phyloP scores from a whole-genome alignment of 2,329 filamentous ascomycete species.

The Diaporthe sp. region DNA sequence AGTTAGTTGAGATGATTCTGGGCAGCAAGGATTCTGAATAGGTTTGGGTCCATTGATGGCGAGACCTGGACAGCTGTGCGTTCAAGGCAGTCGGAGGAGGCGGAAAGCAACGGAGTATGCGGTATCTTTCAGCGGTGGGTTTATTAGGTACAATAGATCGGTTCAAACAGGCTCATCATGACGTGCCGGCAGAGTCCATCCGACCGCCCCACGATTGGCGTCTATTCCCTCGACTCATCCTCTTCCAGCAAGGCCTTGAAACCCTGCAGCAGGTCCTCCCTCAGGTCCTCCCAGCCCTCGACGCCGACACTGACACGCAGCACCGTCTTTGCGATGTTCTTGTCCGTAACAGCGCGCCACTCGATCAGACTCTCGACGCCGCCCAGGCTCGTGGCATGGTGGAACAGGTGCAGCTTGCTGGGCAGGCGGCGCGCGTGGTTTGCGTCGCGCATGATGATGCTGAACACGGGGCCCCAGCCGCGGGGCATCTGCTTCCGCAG shows the following conservation, averaged over 20 bases:
- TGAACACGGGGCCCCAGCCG: constrained; percentile 91
- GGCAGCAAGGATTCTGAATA: constrained; percentile 33
- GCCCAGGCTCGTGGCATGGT: constrained; percentile 93
- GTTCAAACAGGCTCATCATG: not conserved
- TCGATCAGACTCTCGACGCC: constrained; percentile 97
- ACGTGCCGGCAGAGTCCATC: not conserved
- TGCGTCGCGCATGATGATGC: constrained; percentile 72
- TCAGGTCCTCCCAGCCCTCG: constrained; percentile 87
- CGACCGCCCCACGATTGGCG: not conserved
- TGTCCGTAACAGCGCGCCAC: constrained; percentile 92
- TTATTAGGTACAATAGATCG: not conserved
- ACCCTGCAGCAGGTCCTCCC: constrained; percentile 76
- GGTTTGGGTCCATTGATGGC: not conserved
- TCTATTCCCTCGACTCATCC: constrained; percentile 29
- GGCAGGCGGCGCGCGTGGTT: constrained; percentile 76
- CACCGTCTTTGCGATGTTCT: constrained; percentile 75
- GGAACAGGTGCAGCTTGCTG: constrained; percentile 83
- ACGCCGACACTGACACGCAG: constrained; percentile 87
- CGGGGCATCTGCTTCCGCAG: constrained; percentile 88
- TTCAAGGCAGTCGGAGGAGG: not conserved
- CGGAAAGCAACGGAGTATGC: not conserved
- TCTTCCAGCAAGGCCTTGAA: constrained; percentile 65
- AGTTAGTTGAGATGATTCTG: constrained; percentile 43
- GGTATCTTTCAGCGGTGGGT: not conserved
- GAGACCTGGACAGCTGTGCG: not conserved